Evolutionary conservation across 768 basidiomycete species (phyloP), one percentile per base, ranked within the genome.

Genomic region (Cubamyces lactineus): DNA sequence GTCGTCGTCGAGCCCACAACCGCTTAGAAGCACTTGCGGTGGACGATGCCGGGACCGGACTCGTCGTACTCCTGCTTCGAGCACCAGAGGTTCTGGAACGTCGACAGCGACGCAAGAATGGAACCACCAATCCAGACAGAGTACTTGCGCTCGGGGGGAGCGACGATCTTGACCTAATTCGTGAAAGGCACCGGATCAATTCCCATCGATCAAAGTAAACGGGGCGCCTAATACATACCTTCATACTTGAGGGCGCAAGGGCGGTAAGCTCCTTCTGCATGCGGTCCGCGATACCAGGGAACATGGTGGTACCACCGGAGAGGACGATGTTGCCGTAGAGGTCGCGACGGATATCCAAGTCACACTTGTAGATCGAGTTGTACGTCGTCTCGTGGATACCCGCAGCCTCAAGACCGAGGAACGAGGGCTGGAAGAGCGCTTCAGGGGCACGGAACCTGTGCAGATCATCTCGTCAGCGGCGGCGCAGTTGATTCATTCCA

Each of bases 341-440:
- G 59, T 77, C 77, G 73, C 84, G 84, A 74, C 84, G 79, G 73
- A 86, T 84, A 72, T 86, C 76, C 47, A 80, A 69, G 68, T 81
- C 80, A 68, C 81, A 91, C 80, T 89, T 89, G 82, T 84, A 87
- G 82, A 92, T 91, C 39, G 93, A 94, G 85, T 93, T 93, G 79
- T 81, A 82, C 83, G 89, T 91, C 54, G 92, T 94, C 81, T 95
- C 92, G 79, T 95, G 92, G 71, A 87, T 85, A 79, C 86, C 86
- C 41, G 82, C 77, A 53, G 84, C 80, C 74, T 88, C 86, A 58
- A 87, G 87, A 70, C 93, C 93, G 62, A 95, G 81, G 83, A 96
- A 86, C 24, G 89, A 81, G 59, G 94, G 94, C 79, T 94, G 91
- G 91, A 95, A 96, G 76, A 96, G 86, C 17, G 92, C 92, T 76